Conservation (phyloP, 805 yeast genomes). For the Schizosaccharomyces cryophilus region DNA sequence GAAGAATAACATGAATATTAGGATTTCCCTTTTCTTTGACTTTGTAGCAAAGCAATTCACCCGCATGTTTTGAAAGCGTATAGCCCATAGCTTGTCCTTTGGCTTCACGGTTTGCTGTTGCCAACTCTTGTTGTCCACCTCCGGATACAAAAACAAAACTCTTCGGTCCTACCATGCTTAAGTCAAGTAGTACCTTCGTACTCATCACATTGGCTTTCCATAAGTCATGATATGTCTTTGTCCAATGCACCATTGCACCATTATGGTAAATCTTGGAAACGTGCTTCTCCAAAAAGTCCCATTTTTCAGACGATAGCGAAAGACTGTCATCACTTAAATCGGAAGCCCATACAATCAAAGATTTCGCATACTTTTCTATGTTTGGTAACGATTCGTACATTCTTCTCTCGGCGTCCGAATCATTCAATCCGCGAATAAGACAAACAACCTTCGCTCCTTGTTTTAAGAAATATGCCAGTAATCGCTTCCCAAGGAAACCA, state of each 20-base stretch:
- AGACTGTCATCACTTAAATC: neutral
- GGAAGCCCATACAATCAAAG: neutral
- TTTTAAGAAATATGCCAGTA: neutral
- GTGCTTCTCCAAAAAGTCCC: neutral
- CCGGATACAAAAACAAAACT: neutral
- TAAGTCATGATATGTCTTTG: neutral
- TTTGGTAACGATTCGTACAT: no score
- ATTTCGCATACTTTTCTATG: no score
- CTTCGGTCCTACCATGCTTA: neutral
- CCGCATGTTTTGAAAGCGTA: neutral
- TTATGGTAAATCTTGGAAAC: neutral
- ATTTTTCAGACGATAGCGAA: neutral
- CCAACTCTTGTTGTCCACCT: neutral
- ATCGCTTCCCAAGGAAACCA: neutral
- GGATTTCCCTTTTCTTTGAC: neutral
- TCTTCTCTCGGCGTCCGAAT: neutral
- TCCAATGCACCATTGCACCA: neutral
- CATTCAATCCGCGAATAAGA: neutral
- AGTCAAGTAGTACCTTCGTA: neutral
- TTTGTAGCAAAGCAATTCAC: neutral
- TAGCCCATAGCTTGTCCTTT: neutral
- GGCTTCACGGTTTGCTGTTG: no score
- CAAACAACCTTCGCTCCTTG: neutral
- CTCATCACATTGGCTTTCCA: neutral
- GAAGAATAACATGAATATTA: neutral